Evolutionary conservation across 2,329 filamentous ascomycete genomes (phyloP).

Genomic region (Pleomassaria siparia): DNA sequence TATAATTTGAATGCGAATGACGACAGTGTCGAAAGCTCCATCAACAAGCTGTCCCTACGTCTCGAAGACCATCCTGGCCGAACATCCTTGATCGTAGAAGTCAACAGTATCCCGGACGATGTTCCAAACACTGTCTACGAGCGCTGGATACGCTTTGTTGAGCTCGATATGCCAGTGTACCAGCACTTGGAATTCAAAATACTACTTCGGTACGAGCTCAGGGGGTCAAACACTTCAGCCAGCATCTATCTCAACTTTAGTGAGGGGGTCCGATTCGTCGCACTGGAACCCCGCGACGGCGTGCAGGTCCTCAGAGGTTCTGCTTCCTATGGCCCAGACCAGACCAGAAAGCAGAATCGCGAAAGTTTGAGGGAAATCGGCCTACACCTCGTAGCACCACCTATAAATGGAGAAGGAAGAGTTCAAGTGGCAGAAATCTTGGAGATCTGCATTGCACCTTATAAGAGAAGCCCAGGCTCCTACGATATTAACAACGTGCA

Average conservation of each 20-base stretch:
- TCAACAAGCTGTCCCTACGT: slow-evolving; percentile 15
- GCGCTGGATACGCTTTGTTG: slow-evolving; percentile 30
- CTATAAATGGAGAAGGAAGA: slow-evolving; percentile 1
- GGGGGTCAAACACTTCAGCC: neutral
- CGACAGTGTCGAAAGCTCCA: neutral
- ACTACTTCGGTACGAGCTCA: slow-evolving; percentile 9
- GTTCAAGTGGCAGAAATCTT: slow-evolving; percentile 12
- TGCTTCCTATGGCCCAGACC: too few species aligned
- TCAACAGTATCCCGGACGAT: neutral
- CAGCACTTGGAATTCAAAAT: slow-evolving; percentile 21
- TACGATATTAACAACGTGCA: slow-evolving; percentile 16
- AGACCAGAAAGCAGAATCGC: neutral
- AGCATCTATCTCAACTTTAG: slow-evolving; percentile 22
- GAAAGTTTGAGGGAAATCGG: slow-evolving; percentile 23
- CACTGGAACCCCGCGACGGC: neutral
- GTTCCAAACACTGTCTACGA: slow-evolving; percentile 1
- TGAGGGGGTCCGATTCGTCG: slow-evolving; percentile 1
- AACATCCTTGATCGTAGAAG: slow-evolving; percentile 23
- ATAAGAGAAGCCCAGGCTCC: neutral
- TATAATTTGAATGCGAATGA: slow-evolving; percentile 1
- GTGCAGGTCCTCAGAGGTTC: slow-evolving; percentile 2
- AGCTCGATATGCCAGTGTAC: slow-evolving; percentile 36
- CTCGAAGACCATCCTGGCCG: slow-evolving; percentile 12
- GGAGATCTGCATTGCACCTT: slow-evolving; percentile 21
- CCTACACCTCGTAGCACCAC: slow-evolving; percentile 13